Conservation (phyloP, 2,329 filamentous ascomycete species). For the Scytalidium lignicola region DNA sequence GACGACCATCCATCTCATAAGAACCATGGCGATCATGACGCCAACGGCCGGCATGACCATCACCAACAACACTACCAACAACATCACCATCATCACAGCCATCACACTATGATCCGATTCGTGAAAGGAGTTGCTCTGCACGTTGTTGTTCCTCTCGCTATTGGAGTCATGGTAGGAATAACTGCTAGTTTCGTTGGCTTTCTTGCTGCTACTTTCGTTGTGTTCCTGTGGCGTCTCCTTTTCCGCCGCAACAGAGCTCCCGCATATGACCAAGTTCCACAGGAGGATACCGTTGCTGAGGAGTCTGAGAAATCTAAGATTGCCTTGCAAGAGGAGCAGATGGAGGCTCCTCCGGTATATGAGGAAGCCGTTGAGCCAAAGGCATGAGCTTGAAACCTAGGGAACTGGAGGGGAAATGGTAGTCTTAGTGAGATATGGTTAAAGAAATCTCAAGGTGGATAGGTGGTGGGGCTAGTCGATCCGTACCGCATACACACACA, state of each 20-base stretch:
- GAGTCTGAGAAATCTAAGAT: constrained; percentile 18
- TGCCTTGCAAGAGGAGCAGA: constrained; percentile 14
- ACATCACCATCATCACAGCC: constrained; percentile 26
- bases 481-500: no score
- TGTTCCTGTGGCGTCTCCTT: constrained; percentile 53
- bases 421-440: background rate
- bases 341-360: constrained; percentile 25
- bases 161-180: constrained; percentile 65
- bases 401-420: background rate
- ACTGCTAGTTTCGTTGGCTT: constrained; percentile 63
- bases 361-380: constrained; percentile 12
- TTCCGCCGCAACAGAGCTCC: constrained; percentile 36
- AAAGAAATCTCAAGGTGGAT: background rate
- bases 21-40: constrained; percentile 14
- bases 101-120: constrained; percentile 40
- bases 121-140: constrained; percentile 54
- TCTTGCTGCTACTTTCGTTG: constrained; percentile 56
- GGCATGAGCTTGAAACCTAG: background rate
- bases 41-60: constrained; percentile 13
- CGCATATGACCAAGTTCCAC: constrained; percentile 15
- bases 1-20: constrained; percentile 17
- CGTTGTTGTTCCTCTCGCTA: constrained; percentile 61
- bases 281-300: constrained; percentile 14
- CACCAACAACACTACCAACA: no score
- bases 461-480: no score